A percentile compares a stretch with the other conserved stretches of the same genome.
Conservation (phyloP, 1,284 basidiomycete species). For the Tremellales sp. region DNA sequence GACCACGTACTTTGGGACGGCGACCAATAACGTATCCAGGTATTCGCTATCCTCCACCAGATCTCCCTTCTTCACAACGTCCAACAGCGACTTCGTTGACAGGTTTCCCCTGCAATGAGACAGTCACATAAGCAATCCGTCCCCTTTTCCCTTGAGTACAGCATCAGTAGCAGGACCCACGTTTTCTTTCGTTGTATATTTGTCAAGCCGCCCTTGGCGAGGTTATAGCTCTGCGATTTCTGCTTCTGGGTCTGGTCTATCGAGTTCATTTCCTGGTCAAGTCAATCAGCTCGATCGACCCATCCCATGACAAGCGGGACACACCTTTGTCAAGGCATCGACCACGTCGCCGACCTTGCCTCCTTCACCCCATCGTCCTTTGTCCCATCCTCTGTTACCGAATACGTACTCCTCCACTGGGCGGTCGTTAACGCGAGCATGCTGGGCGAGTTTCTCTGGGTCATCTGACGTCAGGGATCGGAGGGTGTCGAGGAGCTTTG, state of each 20-base stretch:
- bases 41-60: constrained; percentile 79
- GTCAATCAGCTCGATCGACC: too few species aligned
- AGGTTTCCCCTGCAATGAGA: constrained; percentile 73
- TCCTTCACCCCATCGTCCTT: constrained; percentile 77
- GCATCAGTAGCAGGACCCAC: constrained; percentile 1
- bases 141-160: background rate
- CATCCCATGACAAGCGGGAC: constrained; percentile 15
- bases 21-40: constrained; percentile 86
- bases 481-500: constrained; percentile 91
- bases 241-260: constrained; percentile 86
- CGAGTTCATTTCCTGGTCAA: constrained; percentile 72
- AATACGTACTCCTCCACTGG: constrained; percentile 73
- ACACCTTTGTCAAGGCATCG: constrained; percentile 74
- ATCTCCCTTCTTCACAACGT: constrained; percentile 78
- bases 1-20: constrained; percentile 77
- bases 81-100: constrained; percentile 78
- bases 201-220: constrained; percentile 88
- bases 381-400: constrained; percentile 63
- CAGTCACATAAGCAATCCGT: too few species aligned
- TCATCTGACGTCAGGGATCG: constrained; percentile 89
- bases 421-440: constrained; percentile 71
- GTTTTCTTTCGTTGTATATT: constrained; percentile 62
- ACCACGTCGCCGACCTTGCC: constrained; percentile 74
- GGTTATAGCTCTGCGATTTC: constrained; percentile 87
- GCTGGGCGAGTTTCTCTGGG: constrained; percentile 72